Evolutionary conservation across 352 stramenopile species (phyloP), one percentile per base, ranked within the genome.

Genomic region (Nothophytophthora sp.): DNA sequence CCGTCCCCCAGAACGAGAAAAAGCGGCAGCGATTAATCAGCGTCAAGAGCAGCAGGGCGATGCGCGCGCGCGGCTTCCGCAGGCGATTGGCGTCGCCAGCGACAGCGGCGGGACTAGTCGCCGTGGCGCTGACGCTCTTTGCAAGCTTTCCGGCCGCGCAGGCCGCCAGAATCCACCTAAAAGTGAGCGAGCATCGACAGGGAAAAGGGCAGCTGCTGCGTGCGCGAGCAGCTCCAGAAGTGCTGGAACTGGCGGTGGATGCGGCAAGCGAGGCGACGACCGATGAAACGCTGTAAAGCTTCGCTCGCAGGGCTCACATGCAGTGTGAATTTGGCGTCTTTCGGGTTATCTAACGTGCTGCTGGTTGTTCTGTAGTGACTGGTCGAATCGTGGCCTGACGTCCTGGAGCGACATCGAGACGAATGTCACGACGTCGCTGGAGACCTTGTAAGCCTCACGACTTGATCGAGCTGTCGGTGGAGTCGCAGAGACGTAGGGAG

Each of bases 381-480:
- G 39, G 47, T 32, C 42, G 11, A 42, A 30, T n/a, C 22, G 38
- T 32, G 34, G 34, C 2, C 16, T 50, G 34, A 58, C 39, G 13
- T 60, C 41, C 11, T 70, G 61, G 60, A 50, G 46, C 6, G 35
- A 70, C 16, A 23, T 62, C 28, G 55, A 70, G 44, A 18, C 20
- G 5, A 65, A 61, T 20, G 28, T 70, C 30, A 53, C 61, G 23
- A 39, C 55, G 0, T 22, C 30, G 3, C 22, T 52, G 19, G 25
- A 59, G 48, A 63, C 1, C 11, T 47, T 70, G 60, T 70, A 36
- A 44, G 56, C n/a, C n/a, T n/a, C n/a, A n/a, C 52, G 34, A 10
- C 33, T 24, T 13, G 19, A 13, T 4, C 18, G n/a, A 3, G 3
- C 5, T 24, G n/a, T 25, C 13, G 12, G 5, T 41, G 22, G 16